Percentiles rank a stretch among this genome's conserved stretches.
phyloP scores from a whole-genome alignment of 305 asterid genomes.

The Lippia alba region DNA sequence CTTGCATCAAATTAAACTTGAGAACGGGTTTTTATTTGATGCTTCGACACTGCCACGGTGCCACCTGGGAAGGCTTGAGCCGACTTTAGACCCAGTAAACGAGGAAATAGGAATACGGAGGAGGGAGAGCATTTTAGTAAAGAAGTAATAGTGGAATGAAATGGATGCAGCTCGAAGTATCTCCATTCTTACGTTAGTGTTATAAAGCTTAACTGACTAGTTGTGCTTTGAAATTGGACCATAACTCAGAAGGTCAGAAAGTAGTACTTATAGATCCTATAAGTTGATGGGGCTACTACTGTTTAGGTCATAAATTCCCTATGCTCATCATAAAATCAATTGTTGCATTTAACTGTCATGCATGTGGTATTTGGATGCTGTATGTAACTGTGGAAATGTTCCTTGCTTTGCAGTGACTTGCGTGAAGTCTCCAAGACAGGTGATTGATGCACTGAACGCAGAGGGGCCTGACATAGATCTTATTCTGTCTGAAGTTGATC shows the following conservation, averaged over 20 bases:
- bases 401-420: constrained; percentile 64
- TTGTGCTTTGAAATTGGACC: neutral
- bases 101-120: no score
- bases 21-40: no score
- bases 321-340: neutral
- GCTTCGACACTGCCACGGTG: no score
- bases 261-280: no score
- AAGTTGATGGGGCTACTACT: neutral
- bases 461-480: constrained; percentile 84
- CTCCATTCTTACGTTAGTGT: neutral
- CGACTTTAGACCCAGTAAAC: no score
- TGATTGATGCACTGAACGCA: constrained; percentile 85
- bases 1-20: no score
- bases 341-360: constrained; percentile 20
- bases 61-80: no score
- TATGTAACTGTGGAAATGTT: constrained; percentile 25
- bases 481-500: constrained; percentile 88
- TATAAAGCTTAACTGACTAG: neutral
- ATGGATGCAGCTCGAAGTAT: neutral
- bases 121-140: neutral
- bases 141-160: neutral
- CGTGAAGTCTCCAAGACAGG: constrained; percentile 83
- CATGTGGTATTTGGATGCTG: constrained; percentile 22
- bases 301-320: constrained; percentile 6
- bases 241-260: no score